A percentile compares a stretch with the other conserved stretches of the same genome.
Evolutionary conservation across 2,329 filamentous ascomycete species (phyloP).

Genomic region (Fusarium illudens): DNA sequence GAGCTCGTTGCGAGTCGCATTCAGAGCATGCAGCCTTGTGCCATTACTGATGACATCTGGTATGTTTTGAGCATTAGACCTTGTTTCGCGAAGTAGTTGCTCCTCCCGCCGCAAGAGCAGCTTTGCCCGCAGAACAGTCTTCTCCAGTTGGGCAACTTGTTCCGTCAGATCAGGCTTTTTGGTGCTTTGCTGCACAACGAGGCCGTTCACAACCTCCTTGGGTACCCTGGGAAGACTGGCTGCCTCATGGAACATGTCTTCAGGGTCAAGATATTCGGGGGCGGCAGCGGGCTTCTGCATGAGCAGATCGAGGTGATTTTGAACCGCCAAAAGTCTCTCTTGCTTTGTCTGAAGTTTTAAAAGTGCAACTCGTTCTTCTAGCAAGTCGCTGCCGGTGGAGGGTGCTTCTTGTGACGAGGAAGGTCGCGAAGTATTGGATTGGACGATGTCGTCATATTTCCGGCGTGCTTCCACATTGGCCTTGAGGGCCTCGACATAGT

Average conservation of each 20-base stretch:
- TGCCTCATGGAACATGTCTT: slow-evolving; percentile 56
- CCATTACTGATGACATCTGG: slow-evolving; percentile 49
- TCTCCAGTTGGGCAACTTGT: slow-evolving; percentile 63
- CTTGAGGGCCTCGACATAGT: slow-evolving; percentile 64
- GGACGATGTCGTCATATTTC: slow-evolving; percentile 54
- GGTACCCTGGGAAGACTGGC: slow-evolving; percentile 60
- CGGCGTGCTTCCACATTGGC: slow-evolving; percentile 61
- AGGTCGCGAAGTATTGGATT: slow-evolving; percentile 30
- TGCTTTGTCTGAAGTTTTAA: slow-evolving; percentile 62
- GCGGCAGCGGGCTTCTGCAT: slow-evolving; percentile 61
- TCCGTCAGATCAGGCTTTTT: slow-evolving; percentile 55
- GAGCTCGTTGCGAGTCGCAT: slow-evolving; percentile 64
- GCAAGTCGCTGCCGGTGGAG: slow-evolving; percentile 32
- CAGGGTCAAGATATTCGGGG: slow-evolving; percentile 59
- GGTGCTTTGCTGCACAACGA: slow-evolving; percentile 53
- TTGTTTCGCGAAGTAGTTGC: slow-evolving; percentile 60
- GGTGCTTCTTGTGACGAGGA: slow-evolving; percentile 31
- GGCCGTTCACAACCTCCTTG: slow-evolving; percentile 59
- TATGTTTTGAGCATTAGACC: slow-evolving; percentile 48
- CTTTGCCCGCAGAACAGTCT: slow-evolving; percentile 66
- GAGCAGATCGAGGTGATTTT: slow-evolving; percentile 61
- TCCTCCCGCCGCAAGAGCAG: slow-evolving; percentile 65
- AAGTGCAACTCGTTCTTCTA: slow-evolving; percentile 62
- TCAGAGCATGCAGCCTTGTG: slow-evolving; percentile 62
- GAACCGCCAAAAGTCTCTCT: slow-evolving; percentile 59